Percentiles rank a stretch among this genome's conserved stretches.
Conservation (phyloP, 345 rosid species). For the Hibiscus mutabilis region DNA sequence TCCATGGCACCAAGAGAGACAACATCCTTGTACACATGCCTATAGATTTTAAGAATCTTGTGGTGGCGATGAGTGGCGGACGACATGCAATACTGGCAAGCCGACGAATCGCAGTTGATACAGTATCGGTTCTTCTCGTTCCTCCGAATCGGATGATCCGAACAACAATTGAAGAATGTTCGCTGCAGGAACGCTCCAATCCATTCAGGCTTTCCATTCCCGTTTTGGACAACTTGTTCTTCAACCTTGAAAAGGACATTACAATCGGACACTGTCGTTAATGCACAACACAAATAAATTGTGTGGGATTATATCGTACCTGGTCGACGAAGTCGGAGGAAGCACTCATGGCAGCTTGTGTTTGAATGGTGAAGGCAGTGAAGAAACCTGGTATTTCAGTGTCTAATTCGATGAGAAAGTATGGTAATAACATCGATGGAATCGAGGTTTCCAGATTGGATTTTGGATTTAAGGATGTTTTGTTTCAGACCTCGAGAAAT, state of each 20-base stretch:
- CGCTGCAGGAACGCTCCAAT: slow-evolving; percentile 21
- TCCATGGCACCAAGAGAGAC: slow-evolving; percentile 30
- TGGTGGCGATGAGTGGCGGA: slow-evolving; percentile 28
- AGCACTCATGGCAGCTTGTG: not conserved
- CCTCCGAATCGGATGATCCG: slow-evolving; percentile 26
- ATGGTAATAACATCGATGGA: not conserved
- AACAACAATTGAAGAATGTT: slow-evolving; percentile 30
- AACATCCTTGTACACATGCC: slow-evolving; percentile 42
- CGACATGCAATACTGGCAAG: slow-evolving; percentile 39
- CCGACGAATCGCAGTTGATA: slow-evolving; percentile 29
- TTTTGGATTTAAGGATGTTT: not conserved
- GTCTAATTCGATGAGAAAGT: not conserved
- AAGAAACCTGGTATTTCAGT: not conserved
- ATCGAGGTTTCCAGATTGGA: not conserved
- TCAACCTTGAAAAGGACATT: not conserved
- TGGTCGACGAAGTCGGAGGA: not conserved
- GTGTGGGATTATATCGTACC: not conserved
- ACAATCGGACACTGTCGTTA: too few species aligned
- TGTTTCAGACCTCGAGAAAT: not conserved
- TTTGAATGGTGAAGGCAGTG: not conserved
- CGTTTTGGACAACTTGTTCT: not conserved
- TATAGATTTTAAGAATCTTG: slow-evolving; percentile 37
- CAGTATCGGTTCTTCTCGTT: slow-evolving; percentile 38
- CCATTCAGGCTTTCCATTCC: slow-evolving; percentile 28
- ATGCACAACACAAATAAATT: too few species aligned